Evolutionary conservation across 768 basidiomycete genomes (phyloP).

Genomic region (Termitomyces sp.): DNA sequence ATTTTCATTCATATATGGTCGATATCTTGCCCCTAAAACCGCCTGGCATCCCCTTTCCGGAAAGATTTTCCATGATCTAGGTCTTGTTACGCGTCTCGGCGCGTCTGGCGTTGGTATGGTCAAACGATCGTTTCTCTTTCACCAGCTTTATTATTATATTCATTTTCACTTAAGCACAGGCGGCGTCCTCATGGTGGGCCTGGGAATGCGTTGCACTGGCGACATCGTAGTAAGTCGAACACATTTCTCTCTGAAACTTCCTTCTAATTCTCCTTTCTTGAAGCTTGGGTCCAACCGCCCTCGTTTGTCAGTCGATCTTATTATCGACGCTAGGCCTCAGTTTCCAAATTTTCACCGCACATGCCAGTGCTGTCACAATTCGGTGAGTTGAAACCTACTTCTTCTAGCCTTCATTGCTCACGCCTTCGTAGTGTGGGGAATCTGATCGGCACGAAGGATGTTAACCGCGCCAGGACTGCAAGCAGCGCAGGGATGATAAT

Average conservation of each 20-base stretch:
- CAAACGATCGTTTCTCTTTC: not conserved
- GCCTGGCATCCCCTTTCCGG: not conserved
- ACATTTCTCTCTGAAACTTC: not conserved
- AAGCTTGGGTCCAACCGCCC: not conserved
- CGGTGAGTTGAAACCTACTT: not conserved
- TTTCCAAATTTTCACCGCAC: not conserved
- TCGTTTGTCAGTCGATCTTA: not conserved
- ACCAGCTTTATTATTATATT: not conserved
- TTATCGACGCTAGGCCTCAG: not conserved
- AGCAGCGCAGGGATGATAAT: not conserved
- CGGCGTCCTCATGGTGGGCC: not conserved
- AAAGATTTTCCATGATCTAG: not conserved
- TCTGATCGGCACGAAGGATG: not conserved
- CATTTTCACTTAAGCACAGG: not conserved
- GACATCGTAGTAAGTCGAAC: not conserved
- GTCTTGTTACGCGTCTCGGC: not conserved
- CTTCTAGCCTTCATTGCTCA: not conserved
- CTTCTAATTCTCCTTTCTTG: not conserved
- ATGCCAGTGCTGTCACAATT: not conserved
- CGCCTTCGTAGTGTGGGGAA: not conserved
- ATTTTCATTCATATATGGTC: too few species aligned
- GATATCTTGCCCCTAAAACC: too few species aligned
- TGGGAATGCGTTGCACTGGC: not conserved
- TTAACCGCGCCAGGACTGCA: not conserved
- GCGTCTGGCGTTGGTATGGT: not conserved